Base-by-base conservation (phyloP, 1,139 yeast genomes). In the Taphrina populina region DNA sequence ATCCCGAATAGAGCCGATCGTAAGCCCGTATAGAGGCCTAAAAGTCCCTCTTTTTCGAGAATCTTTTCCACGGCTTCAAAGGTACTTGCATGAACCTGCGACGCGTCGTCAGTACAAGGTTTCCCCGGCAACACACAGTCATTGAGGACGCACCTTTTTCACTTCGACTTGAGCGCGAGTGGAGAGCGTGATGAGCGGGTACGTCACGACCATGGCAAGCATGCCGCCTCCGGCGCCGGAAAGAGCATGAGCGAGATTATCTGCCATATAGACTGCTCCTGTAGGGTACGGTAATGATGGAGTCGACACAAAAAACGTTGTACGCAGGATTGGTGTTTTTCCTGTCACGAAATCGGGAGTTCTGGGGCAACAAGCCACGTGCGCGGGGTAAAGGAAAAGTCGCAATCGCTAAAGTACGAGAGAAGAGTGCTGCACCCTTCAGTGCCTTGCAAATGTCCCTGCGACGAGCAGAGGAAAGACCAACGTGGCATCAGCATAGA, bases 401-500 rank as follows among this genome's bases (percentile, higher is more conserved):
- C n/a, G n/a, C n/a, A n/a, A n/a, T n/a, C n/a, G n/a, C n/a, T n/a
- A n/a, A n/a, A n/a, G n/a, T n/a, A n/a, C n/a, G n/a, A n/a, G n/a
- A n/a, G n/a, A n/a, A n/a, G n/a, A n/a, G n/a, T n/a, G n/a, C n/a
- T n/a, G n/a, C n/a, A n/a, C n/a, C 13, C 13, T 5, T 8, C 19
- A 15, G 30, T 20, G 20, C 45, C 51, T 58, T 32, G 96, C 98
- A 76, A 92, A 92, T 2, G 98, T 94, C 27, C 97, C 98, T 36
- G 96, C 98, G 37, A 92, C 97, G 61, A 92, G 84, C 67, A 92
- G 76, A 61, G 99, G 99, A 75, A 92, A 86, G 17, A 92, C 97
- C 30, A 88, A 77, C 23, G 96, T 85, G n/a, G 87, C 99, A 69
- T 92, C 99, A 11, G 95, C 95, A 65, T 87, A 92, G 45, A 92